Evolutionary conservation across 768 basidiomycete genomes (phyloP), one percentile per base, ranked within the genome.

Genomic region (Mrakia blollopis): DNA sequence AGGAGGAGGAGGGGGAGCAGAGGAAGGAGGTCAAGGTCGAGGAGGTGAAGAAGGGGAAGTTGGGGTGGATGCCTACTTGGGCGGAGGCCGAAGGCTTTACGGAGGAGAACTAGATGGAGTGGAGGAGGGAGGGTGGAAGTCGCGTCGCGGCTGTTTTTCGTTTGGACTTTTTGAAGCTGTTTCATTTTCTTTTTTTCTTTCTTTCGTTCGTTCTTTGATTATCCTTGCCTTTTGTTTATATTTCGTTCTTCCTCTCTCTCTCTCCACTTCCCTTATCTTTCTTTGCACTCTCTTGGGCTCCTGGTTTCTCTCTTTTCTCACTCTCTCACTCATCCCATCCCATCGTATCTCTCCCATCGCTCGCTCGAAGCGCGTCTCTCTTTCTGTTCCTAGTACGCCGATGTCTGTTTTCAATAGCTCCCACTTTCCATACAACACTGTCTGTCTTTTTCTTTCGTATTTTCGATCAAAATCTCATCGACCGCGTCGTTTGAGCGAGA

Each of bases 11-110:
- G 69, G 44, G 5, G 39, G 11, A 41, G 39, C 39, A 41, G n/a
- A 44, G 9, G 25, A 21, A 8, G 41, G n/a, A 14, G 23, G 8
- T n/a, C 25, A 44, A 16, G 28, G 50, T 28, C 3, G 39, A 32
- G 30, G 35, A 54, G 71, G 28, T 25, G 52, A 54, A 11, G 44
- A 71, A 28, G 54, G 50, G 52, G 30, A 54, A 72, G 52, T 25
- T 52, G 71, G 71, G 50, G 52, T 52, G 35, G 50, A 60, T 72
- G 50, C 54, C 50, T 30, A 72, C 50, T 9, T 37, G 50, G 50
- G 25, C n/a, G 47, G 69, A 71, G 69, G 50, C 50, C 2, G 69
- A 54, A 14, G 69, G 69, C 7, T 69, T 44, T 14, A 28, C 30
- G 50, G 70, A 25, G 70, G 39, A 44, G 37, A n/a, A 28, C 39